Evolutionary conservation across 2,329 filamentous ascomycete species (phyloP), one percentile per base, ranked within the genome.

Genomic region (Plenodomus biglobosus): DNA sequence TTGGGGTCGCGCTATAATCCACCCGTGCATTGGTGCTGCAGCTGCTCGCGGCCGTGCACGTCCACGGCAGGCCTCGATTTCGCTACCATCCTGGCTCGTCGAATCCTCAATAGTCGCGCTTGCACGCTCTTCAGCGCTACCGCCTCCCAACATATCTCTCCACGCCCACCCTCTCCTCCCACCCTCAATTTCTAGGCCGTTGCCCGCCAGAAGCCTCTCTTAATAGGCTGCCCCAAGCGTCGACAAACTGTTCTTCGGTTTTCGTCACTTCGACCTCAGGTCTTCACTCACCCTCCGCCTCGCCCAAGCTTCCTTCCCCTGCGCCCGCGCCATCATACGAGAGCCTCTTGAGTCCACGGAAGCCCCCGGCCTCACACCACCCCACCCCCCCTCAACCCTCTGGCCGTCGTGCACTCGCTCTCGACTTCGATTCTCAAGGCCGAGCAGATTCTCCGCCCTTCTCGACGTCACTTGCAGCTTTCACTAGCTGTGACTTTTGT

Each of bases 401-500:
- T 48, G 35, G 58, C 44, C 53, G 53, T 44, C 54, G 57, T 55
- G 38, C 52, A 30, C 46, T 35, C 48, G 37, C 40, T 40, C 44
- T 55, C 53, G 47, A 40, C 41, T 46, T 35, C n/a, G n/a, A n/a
- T n/a, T 42, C 35, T 38, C 47, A 36, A 50, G 44, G 38, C 52
- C 53, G 53, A 58, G 53, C 42, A 43, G 20, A 30, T 52, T 50
- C 50, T 46, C 50, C 18, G 22, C 18, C 35, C 35, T 37, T 16
- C 3, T 61, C 66, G 62, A 66, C 67, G 57, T 62, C 62, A 64
- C 27, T 62, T 47, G 61, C 71, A 66, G 71, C 61, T 64, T 64
- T 64, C 32, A 49, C 58, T 64, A 64, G 61, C 55, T 64, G 61
- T 58, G 54, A 61, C 44, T 38, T 24, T 42, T 40, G 50, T 42